Base-by-base conservation (phyloP, 108 stramenopile genomes). In the Skeletonema tropicum region DNA sequence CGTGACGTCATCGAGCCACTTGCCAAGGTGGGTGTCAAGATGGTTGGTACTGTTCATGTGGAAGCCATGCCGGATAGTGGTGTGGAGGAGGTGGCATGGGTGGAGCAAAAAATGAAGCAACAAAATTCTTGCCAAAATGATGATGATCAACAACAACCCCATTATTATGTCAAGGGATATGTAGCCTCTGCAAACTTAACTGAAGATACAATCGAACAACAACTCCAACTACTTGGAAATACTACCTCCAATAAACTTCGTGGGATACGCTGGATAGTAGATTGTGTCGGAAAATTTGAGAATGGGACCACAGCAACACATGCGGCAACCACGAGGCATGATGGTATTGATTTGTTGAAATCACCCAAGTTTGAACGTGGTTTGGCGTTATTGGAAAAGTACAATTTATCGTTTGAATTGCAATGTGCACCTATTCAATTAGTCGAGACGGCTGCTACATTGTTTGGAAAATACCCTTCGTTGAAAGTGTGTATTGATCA, bases 361-460 rank as follows among this genome's bases (percentile, higher is more conserved):
- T 66, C 83, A 12, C 77, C 86, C 11, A 75, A 64, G 39, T 91
- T 94, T 64, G 90, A 91, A 83, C 71, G 76, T 12, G 92, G 92
- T 5, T 88, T 89, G 68, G 83, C 74, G 21, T 26, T 72, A 14
- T 79, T 94, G 74, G 88, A 72, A 41, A 70, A 73, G 36, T 65
- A 84, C 67, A 67, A 74, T 31, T 63, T 90, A 25, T 82, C 85
- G 0, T 94, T 91, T 69, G 90, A 94, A 84, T 76, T 94, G 49
- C 92, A 94, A 76, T 94, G 92, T 64, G 89, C 90, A 23, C 92
- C 92, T 8, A 85, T 70, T 11, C 92, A 94, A 66, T 66, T 94
- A 26, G 69, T 76, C 2, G 82, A 80, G 31, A 74, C 78, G 6
- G 92, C 92, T n/a, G 84, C 90, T 25, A 23, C 66, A 33, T 57